Base-by-base conservation (phyloP, 305 asterid genomes). In the Fraxinus nigra region DNA sequence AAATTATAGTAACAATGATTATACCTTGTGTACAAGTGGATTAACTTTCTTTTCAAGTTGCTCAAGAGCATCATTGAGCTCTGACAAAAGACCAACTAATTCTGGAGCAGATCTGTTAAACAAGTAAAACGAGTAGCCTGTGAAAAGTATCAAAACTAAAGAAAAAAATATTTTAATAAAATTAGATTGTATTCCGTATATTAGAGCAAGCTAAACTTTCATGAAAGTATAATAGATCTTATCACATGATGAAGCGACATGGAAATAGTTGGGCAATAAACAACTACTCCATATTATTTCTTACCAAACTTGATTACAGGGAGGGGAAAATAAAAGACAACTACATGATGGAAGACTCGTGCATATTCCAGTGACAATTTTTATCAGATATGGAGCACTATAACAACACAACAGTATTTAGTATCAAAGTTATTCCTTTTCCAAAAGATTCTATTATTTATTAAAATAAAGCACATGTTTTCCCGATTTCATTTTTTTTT, bases 21-120 rank as follows among this genome's bases (percentile, higher is more conserved):
- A 84, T 88, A 95, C 99, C 97, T 90, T 91, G 80, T 86, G 87
- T 14, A 93, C 86, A 22, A 93, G 89, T 70, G 97, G 99, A 87
- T 88, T 90, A 87, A 95, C 97, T 85, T 89, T 92, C 88, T 88
- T 89, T 85, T 95, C 97, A 80, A 93, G 98, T 81, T 93, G 88
- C 83, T 90, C 91, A 70, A 88, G 88, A 67, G 98, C 86, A 78
- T 90, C 95, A 81, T 92, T 90, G 79, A 95, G 93, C 90, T 93
- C 98, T n/a, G 97, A 87, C 83, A 95, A 86, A 83, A 93, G 92
- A 80, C 97, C 98, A 88, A 95, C 87, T 84, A 95, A 84, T 88
- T 95, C 99, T 10, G 99, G 99, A 76, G 97, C 97, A 83, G 97
- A 93, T 90, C 99, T 95, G 93, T 84, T 85, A 72, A 88, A 86